A percentile compares a stretch with the other conserved stretches of the same genome.
These are phyloP conservation scores for Escovopsis sp. DNA, from an alignment of 2,329 filamentous ascomycete species.

Conservation along the genomic window DNA sequence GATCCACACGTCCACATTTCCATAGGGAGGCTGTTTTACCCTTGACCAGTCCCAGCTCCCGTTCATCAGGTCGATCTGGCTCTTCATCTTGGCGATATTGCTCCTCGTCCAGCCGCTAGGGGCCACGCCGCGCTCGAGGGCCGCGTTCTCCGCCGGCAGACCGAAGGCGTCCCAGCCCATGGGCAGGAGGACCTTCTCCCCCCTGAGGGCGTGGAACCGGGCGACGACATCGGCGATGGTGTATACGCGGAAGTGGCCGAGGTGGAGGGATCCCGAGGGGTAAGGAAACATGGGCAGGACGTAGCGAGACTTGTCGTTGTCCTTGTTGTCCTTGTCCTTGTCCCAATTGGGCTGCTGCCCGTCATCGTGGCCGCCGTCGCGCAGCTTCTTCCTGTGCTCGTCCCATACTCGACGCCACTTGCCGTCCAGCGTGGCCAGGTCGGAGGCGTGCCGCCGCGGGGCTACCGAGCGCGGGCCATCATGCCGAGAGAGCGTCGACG, in stretches of 20 bases:
- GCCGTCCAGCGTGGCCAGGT: conserved; percentile 28
- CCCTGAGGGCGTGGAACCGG: conserved; percentile 59
- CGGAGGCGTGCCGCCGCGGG: conserved; percentile 25
- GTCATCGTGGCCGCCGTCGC: too few relatives aligned
- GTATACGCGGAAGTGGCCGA: conserved; percentile 79
- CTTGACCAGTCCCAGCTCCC: conserved; percentile 70
- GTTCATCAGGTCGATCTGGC: conserved; percentile 65
- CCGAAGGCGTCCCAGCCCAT: conserved; percentile 95
- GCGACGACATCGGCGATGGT: conserved; percentile 78
- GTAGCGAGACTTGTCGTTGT: conserved; percentile 35
- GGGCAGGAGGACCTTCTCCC: conserved; percentile 63
- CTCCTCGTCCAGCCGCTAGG: conserved; percentile 63
- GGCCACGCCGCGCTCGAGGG: conserved; percentile 65
- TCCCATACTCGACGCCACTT: conserved; percentile 39
- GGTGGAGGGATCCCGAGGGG: conserved; percentile 71
- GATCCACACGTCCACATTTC: background rate
- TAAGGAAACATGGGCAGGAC: conserved; percentile 90
- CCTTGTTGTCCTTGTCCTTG: conserved; percentile 7
- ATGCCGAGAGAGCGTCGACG: conserved; percentile 2
- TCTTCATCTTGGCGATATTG: conserved; percentile 77
- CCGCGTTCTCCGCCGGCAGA: conserved; percentile 80
- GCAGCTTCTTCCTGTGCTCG: conserved; percentile 7
- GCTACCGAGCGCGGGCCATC: conserved; percentile 2
- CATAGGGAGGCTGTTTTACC: conserved; percentile 33
- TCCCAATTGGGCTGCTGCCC: conserved; percentile 7